phyloP scores from a whole-genome alignment of 1,284 basidiomycete genomes.

The Microbotryum saponariae region DNA sequence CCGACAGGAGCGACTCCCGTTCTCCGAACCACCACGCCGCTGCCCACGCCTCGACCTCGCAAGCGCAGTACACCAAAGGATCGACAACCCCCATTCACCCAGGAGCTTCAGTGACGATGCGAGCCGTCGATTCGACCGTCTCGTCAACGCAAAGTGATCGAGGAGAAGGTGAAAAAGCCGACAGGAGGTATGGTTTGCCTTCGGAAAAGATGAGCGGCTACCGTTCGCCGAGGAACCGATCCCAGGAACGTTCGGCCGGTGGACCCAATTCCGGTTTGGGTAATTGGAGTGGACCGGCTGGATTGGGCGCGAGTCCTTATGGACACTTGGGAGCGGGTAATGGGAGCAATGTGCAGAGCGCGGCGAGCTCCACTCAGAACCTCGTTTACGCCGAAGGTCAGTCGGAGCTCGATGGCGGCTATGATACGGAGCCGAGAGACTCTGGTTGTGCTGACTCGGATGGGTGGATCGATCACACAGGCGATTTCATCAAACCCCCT shows the following conservation, averaged over 20 bases:
- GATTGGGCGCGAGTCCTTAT: conserved; percentile 21
- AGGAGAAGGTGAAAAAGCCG: too few relatives aligned
- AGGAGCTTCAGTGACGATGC: conserved; percentile 9
- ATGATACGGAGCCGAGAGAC: background rate
- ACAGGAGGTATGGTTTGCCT: too few relatives aligned
- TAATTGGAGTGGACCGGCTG: conserved; percentile 28
- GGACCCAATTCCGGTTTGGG: conserved; percentile 16
- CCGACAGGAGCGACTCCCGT: too few relatives aligned
- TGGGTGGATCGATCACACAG: conserved; percentile 7
- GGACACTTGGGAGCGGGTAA: conserved; percentile 9
- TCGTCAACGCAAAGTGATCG: too few relatives aligned
- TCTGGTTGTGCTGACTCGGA: background rate
- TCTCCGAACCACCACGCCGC: too few relatives aligned
- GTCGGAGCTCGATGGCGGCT: too few relatives aligned
- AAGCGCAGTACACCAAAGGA: too few relatives aligned
- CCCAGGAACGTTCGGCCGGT: conserved; percentile 2
- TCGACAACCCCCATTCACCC: conserved; percentile 12
- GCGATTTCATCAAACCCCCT: conserved; percentile 22
- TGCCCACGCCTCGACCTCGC: background rate
- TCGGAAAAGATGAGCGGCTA: conserved; percentile 6
- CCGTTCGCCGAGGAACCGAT: conserved; percentile 12
- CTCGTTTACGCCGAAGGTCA: background rate
- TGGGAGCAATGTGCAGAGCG: too few relatives aligned
- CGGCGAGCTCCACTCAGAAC: background rate
- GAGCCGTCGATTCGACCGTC: too few relatives aligned